Conservation (phyloP, 2,329 filamentous ascomycete genomes). For the Cladosporium sphaerospermum region DNA sequence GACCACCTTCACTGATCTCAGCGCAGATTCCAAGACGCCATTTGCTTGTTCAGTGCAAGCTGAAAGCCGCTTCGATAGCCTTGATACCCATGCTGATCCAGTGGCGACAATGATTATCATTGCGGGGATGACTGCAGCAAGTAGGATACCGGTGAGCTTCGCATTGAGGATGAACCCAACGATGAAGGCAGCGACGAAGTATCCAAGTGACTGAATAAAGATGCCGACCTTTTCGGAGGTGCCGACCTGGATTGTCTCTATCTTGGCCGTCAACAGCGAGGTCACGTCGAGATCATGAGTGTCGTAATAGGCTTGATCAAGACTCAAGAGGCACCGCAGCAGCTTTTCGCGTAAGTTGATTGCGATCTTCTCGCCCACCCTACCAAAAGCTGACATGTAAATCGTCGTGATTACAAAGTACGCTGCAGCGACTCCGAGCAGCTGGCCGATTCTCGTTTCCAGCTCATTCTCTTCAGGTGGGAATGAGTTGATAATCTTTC, state of each 20-base stretch:
- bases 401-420: conserved; percentile 47
- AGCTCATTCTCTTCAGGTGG: conserved; percentile 43
- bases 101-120: conserved; percentile 39
- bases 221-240: conserved; percentile 44
- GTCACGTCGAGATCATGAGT: conserved; percentile 46
- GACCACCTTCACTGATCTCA: conserved; percentile 42
- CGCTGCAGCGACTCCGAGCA: conserved; percentile 40
- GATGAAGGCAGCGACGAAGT: conserved; percentile 40
- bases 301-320: conserved; percentile 49
- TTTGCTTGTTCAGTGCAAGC: conserved; percentile 38
- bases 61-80: conserved; percentile 34
- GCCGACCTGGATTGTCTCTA: conserved; percentile 41
- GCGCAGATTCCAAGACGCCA: conserved; percentile 40
- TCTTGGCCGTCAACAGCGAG: conserved; percentile 39
- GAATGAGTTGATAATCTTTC: conserved; percentile 45
- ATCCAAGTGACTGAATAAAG: conserved; percentile 41
- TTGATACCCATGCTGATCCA: conserved; percentile 38
- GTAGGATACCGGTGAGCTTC: conserved; percentile 37
- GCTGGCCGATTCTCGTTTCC: conserved; percentile 34
- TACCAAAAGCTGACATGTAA: conserved; percentile 45
- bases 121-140: conserved; percentile 44
- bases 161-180: conserved; percentile 42
- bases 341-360: conserved; percentile 42
- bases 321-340: conserved; percentile 43
- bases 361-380: conserved; percentile 45